These are phyloP conservation scores for Trichoderma sp. DNA, from an alignment of 2,329 filamentous ascomycete genomes.

Conservation along the genomic window DNA sequence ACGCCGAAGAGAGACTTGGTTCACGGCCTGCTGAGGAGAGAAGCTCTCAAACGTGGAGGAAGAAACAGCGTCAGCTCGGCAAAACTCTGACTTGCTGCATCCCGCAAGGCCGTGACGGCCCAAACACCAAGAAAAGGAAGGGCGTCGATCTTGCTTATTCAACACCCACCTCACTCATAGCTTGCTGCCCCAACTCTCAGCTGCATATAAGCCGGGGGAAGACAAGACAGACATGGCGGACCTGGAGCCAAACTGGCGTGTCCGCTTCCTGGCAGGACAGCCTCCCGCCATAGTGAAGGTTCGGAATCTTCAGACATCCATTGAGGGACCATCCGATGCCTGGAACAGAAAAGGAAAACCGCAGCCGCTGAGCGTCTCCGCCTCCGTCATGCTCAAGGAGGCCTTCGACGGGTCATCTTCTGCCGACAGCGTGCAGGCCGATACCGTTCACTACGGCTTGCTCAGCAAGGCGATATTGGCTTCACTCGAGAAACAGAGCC, in stretches of 20 bases:
- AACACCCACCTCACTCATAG: background rate
- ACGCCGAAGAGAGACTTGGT: background rate
- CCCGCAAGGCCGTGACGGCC: background rate
- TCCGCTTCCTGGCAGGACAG: constrained; percentile 29
- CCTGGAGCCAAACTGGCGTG: constrained; percentile 28
- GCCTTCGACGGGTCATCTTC: constrained; percentile 58
- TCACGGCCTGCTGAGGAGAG: background rate
- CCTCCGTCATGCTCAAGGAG: constrained; percentile 54
- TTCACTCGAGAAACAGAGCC: constrained; percentile 37
- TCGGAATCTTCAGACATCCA: constrained; percentile 57
- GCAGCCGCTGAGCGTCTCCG: constrained; percentile 63
- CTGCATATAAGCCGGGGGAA: background rate
- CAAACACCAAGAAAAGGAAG: background rate
- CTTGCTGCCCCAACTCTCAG: background rate
- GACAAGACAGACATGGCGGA: constrained; percentile 24
- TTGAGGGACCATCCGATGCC: constrained; percentile 61
- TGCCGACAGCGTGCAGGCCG: constrained; percentile 60
- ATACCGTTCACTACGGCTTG: constrained; percentile 73
- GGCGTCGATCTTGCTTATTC: background rate
- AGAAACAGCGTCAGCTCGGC: background rate
- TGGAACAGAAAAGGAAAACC: constrained; percentile 60
- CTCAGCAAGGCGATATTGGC: constrained; percentile 64
- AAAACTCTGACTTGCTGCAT: constrained; percentile 1
- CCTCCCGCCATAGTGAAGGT: constrained; percentile 54
- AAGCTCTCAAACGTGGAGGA: background rate